Evolutionary conservation across 768 basidiomycete species (phyloP), one percentile per base, ranked within the genome.

Genomic region (Termitomyces sp.): DNA sequence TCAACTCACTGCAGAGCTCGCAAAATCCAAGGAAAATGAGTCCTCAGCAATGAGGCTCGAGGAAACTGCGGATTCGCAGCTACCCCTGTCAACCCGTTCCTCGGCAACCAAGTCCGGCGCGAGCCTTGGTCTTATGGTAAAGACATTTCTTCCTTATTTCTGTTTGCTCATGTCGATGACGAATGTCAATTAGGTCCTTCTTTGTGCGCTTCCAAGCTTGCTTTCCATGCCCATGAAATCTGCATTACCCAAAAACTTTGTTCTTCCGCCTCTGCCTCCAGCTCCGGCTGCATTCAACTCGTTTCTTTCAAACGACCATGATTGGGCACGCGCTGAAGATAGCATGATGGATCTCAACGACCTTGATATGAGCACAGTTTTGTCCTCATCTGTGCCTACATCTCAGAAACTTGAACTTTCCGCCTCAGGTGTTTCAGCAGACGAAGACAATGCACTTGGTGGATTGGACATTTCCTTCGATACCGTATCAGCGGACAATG

Each of bases 391-490:
- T 48, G 66, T 74, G 55, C 60, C 75, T 43, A 63, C 71, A 24
- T 68, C 69, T 33, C 77, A 74, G 52, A 83, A 80, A 64, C 80
- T 83, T 35, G 85, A 85, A 65, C 85, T 88, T 62, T 71, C 78
- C n/a, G 79, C 79, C 53, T 70, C 79, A 24, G 82, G 84, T 56
- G 52, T 56, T 22, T 57, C 60, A 33, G 66, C 75, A 44, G 77
- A 75, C 44, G 75, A 77, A 41, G 69, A 78, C 38, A 74, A 70
- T 55, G 77, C 74, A 43, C 76, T 87, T 44, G 79, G 79, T 55
- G 82, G 79, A 44, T 72, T 91, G 54, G 82, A 87, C 62, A 85
- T 92, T 67, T 87, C 87, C 43, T 88, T 92, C 63, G 89, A 91
- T 62, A 73, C 86, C 47, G 78, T 76, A 43, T 75, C 84, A 33